Base-by-base conservation (phyloP, 345 rosid genomes). In the Populus alba region DNA sequence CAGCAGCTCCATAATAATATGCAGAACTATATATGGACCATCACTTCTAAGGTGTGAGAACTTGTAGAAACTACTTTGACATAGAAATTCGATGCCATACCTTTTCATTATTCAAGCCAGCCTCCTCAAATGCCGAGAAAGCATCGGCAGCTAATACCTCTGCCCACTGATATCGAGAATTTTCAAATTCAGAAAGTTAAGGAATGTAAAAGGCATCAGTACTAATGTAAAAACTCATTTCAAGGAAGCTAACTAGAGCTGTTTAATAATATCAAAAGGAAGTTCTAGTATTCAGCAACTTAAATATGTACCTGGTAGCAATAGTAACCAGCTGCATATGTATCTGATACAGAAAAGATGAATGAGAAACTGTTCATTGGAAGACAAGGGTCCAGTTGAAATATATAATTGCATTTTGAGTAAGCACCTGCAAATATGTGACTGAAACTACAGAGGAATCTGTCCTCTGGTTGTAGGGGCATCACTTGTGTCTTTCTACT, bases 71-170 rank as follows among this genome's bases (percentile, higher is more conserved):
- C 43, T 39, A 8, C 1, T 57, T 45, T 1, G 66, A 75, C 29
- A 3, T 9, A 2, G 49, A 8, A 43, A 3, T 12, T 41, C 25
- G 38, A 20, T 41, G 31, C 18, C 41, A 76, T 89, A 95, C 99
- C 98, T 91, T 85, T 63, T 72, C 81, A 83, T 92, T 85, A 65
- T 92, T 86, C 74, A 93, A 83, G 77, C 98, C 98, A 81, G 91
- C 94, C 55, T 94, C 98, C 89, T 94, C 98, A 81, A 92, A 92
- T 61, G 98, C 97, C 13, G 98, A 94, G 88, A 94, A 92, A 75
- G 98, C 98, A 90, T 94, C 97, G 25, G 98, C 98, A 68, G 98
- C 92, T 75, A 92, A 81, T 61, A 94, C 97, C 85, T 92, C 97
- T 10, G 98, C 97, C 98, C 98, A 92, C 98, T 94, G 92, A 6